A percentile compares a stretch with the other conserved stretches of the same genome.
These are phyloP conservation scores for Diaporthe batatas DNA, from an alignment of 2,329 filamentous ascomycete genomes.

Conservation along the genomic window DNA sequence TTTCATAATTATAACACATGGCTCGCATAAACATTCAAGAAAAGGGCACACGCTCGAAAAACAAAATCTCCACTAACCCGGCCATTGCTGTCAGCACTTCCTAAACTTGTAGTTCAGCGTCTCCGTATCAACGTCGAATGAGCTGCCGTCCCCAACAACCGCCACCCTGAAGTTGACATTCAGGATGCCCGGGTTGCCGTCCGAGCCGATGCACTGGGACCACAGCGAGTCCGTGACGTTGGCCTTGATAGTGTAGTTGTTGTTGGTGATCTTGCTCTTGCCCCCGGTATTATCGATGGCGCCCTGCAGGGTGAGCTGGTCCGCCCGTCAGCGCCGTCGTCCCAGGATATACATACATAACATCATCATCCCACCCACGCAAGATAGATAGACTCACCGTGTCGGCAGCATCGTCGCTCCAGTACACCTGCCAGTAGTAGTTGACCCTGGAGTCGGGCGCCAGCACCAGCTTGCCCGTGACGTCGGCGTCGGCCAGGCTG, in stretches of 20 bases:
- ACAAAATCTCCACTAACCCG: no score
- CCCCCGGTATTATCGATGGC: slow-evolving; percentile 47
- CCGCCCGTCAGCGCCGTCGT: not conserved
- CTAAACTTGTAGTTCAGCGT: slow-evolving; percentile 55
- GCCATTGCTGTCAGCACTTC: slow-evolving; percentile 47
- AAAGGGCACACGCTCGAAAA: not conserved
- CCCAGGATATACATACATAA: no score
- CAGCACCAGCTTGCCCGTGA: slow-evolving; percentile 50
- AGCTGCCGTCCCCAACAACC: slow-evolving; percentile 50
- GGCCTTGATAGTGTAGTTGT: slow-evolving; percentile 49
- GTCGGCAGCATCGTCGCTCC: slow-evolving; percentile 52
- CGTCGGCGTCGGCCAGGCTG: slow-evolving; percentile 51
- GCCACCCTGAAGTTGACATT: slow-evolving; percentile 58
- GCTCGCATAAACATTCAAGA: no score
- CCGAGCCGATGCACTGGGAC: slow-evolving; percentile 52
- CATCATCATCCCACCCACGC: no score
- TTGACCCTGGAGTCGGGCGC: slow-evolving; percentile 45
- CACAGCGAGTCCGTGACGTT: slow-evolving; percentile 49
- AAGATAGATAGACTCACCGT: slow-evolving; percentile 49
- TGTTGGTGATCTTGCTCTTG: slow-evolving; percentile 40
- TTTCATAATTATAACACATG: not conserved
- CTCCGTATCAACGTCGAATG: slow-evolving; percentile 54
- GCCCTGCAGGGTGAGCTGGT: slow-evolving; percentile 49
- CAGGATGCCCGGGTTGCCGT: slow-evolving; percentile 53
- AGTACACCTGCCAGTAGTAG: slow-evolving; percentile 54